A percentile compares a stretch with the other conserved stretches of the same genome.
Evolutionary conservation across 1,284 basidiomycete species (phyloP).

Genomic region (Trichosporon sp.): DNA sequence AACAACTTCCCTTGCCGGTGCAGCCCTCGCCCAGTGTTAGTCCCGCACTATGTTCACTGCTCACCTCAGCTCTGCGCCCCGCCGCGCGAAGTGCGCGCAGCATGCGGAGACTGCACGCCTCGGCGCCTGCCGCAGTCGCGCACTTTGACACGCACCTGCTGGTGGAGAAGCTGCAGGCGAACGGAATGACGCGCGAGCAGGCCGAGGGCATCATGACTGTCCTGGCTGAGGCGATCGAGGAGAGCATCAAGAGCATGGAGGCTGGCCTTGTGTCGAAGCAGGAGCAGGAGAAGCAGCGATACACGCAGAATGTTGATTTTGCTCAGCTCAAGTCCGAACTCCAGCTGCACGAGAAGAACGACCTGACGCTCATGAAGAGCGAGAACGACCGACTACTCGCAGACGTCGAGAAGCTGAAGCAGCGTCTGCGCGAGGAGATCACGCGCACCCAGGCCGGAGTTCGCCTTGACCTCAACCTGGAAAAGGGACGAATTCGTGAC

Average conservation of each 20-base stretch:
- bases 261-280: conserved; percentile 90
- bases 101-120: conserved; percentile 29
- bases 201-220: conserved; percentile 94
- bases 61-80: conserved; percentile 20
- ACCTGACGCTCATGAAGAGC: conserved; percentile 90
- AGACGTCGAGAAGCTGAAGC: conserved; percentile 96
- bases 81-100: conserved; percentile 7
- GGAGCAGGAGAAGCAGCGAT: conserved; percentile 94
- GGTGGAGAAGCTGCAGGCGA: conserved; percentile 80
- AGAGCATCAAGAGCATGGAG: conserved; percentile 90
- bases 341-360: conserved; percentile 96
- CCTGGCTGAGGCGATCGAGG: conserved; percentile 91
- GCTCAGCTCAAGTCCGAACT: conserved; percentile 95
- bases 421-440: conserved; percentile 87
- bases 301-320: conserved; percentile 96
- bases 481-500: conserved; percentile 92
- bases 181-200: conserved; percentile 83
- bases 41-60: conserved; percentile 17
- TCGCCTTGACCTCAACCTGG: conserved; percentile 89
- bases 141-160: conserved; percentile 95
- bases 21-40: conserved; percentile 40
- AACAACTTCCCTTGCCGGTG: conserved; percentile 42
- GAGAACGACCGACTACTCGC: conserved; percentile 89
- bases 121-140: conserved; percentile 23
- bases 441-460: conserved; percentile 92